phyloP scores from a whole-genome alignment of 345 rosid genomes.

The Cardamine chenopodiifolia region DNA sequence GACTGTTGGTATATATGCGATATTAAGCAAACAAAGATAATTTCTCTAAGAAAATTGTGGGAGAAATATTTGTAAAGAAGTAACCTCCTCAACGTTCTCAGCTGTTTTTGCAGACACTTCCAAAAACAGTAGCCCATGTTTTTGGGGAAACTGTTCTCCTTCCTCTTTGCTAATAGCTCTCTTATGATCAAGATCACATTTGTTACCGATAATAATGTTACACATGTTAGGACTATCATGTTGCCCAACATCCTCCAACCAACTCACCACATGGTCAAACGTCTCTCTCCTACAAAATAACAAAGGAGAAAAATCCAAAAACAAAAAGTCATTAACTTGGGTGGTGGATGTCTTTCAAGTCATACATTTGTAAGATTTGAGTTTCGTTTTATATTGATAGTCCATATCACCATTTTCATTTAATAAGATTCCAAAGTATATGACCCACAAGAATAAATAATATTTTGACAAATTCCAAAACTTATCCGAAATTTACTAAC shows the following conservation, averaged over 20 bases:
- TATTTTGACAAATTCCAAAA: no score
- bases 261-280: no score
- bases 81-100: slow-evolving; percentile 92
- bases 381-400: no score
- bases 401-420: no score
- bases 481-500: no score
- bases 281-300: no score
- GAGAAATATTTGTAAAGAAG: neutral
- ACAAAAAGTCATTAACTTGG: no score
- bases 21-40: neutral
- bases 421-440: no score
- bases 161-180: slow-evolving; percentile 96
- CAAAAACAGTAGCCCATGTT: slow-evolving; percentile 78
- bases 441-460: no score
- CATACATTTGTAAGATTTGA: no score
- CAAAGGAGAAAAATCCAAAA: no score
- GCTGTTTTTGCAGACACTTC: slow-evolving; percentile 98
- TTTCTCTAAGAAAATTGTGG: neutral
- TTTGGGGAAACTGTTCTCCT: slow-evolving; percentile 92
- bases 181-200: slow-evolving; percentile 76
- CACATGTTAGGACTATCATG: slow-evolving; percentile 93
- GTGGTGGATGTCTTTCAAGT: no score
- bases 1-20: slow-evolving; percentile 42
- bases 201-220: slow-evolving; percentile 84
- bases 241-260: slow-evolving; percentile 42